A percentile compares a stretch with the other conserved stretches of the same genome.
These are phyloP conservation scores for Sphaerostilbella broomeana DNA, from an alignment of 2,329 filamentous ascomycete species.

Conservation along the genomic window DNA sequence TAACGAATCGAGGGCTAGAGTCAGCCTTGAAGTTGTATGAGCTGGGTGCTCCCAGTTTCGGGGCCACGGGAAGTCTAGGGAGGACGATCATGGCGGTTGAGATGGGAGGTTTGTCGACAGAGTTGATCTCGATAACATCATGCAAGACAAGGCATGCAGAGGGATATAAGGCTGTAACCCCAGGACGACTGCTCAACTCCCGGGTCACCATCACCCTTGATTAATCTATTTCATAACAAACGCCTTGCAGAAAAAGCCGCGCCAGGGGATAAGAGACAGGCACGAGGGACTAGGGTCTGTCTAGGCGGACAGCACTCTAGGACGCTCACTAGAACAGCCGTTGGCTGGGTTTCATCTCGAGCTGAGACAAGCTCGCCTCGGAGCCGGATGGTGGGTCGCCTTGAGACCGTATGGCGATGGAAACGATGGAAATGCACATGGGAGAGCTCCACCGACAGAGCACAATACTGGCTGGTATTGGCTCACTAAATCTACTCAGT, in stretches of 20 bases:
- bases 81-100: conserved; percentile 25
- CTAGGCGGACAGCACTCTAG: conserved; percentile 10
- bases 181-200: conserved; percentile 8
- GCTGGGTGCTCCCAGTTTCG: conserved; percentile 16
- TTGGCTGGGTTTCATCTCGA: conserved; percentile 27
- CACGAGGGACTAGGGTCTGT: conserved; percentile 14
- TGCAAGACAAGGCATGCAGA: conserved; percentile 17
- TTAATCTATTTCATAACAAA: conserved; percentile 14
- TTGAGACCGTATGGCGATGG: conserved; percentile 10
- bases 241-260: conserved; percentile 12
- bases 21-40: conserved; percentile 7
- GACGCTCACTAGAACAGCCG: conserved; percentile 12
- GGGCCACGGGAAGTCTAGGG: conserved; percentile 18
- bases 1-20: conserved; percentile 5
- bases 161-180: conserved; percentile 18
- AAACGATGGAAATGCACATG: conserved; percentile 11
- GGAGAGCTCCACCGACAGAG: conserved; percentile 9
- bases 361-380: conserved; percentile 26
- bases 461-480: conserved; percentile 7
- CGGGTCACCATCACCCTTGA: conserved; percentile 11
- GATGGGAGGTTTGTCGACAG: conserved; percentile 13
- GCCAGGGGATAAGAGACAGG: conserved; percentile 8
- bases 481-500: conserved; percentile 4
- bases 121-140: conserved; percentile 21
- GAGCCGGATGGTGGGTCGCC: conserved; percentile 12